A percentile compares a stretch with the other conserved stretches of the same genome.
Conservation (phyloP, 1,139 yeast genomes). For the Lodderomyces orthopsilosis region DNA sequence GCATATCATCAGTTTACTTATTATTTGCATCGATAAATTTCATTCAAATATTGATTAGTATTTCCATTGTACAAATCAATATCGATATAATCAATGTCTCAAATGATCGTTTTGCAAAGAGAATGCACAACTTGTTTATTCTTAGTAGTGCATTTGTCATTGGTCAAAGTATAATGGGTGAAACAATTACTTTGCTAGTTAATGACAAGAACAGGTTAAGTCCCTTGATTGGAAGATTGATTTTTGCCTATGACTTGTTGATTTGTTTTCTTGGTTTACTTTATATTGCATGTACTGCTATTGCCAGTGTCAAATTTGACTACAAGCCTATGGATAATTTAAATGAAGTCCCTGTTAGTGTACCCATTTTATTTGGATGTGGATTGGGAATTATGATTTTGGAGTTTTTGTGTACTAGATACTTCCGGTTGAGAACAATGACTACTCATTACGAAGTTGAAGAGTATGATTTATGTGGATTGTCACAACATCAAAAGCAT, state of each 20-base stretch:
- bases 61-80: slow-evolving; percentile 17
- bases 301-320: slow-evolving; percentile 11
- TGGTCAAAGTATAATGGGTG: slow-evolving; percentile 16
- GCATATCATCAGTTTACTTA: slow-evolving; percentile 13
- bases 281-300: slow-evolving; percentile 11
- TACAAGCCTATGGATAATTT: slow-evolving; percentile 7
- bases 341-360: slow-evolving; percentile 14
- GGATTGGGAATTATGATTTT: slow-evolving; percentile 11
- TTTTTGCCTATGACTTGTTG: slow-evolving; percentile 14
- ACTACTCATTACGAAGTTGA: slow-evolving; percentile 27
- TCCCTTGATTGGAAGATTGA: slow-evolving; percentile 16
- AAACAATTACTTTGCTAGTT: slow-evolving; percentile 12
- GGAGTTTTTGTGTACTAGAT: slow-evolving; percentile 15
- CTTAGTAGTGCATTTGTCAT: slow-evolving; percentile 15
- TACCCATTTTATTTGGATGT: slow-evolving; percentile 16
- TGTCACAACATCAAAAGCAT: slow-evolving; percentile 27
- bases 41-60: slow-evolving; percentile 16
- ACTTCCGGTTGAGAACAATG: slow-evolving; percentile 14
- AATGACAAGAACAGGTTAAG: slow-evolving; percentile 17
- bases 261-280: slow-evolving; percentile 6
- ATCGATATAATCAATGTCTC: slow-evolving; percentile 11
- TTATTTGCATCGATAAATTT: slow-evolving; percentile 15
- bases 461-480: slow-evolving; percentile 25
- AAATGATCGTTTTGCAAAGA: slow-evolving; percentile 10
- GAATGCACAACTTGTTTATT: slow-evolving; percentile 16